Percentiles rank a stretch among this genome's conserved stretches.
These are phyloP conservation scores for Rhododendron kiyosumense DNA, from an alignment of 148 eudicot genomes.

Conservation along the genomic window DNA sequence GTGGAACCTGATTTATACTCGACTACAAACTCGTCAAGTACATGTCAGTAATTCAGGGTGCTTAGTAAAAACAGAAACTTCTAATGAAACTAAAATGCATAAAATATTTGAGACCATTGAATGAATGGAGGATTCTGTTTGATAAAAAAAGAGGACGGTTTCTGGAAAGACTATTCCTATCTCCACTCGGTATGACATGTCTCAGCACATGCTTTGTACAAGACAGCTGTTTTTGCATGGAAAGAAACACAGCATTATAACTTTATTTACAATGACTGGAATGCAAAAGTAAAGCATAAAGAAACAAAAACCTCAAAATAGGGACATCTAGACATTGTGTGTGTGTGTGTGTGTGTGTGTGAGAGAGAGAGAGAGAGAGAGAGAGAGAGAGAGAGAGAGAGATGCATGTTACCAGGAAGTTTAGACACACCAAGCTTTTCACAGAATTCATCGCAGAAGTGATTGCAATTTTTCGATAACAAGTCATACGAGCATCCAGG, in stretches of 20 bases:
- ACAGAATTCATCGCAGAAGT: constrained; percentile 88
- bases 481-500: constrained; percentile 85
- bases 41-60: not conserved
- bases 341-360: too few relatives aligned
- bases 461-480: constrained; percentile 90
- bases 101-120: not conserved
- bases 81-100: not conserved
- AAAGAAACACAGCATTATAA: not conserved
- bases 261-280: not conserved
- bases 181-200: not conserved
- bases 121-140: not conserved
- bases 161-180: not conserved
- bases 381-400: not conserved
- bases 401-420: constrained; percentile 68
- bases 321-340: not conserved
- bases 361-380: not conserved
- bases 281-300: not conserved
- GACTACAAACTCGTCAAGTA: too few relatives aligned
- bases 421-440: constrained; percentile 82
- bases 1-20: not conserved
- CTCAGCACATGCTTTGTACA: not conserved
- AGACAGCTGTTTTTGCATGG: not conserved
- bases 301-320: not conserved
- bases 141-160: not conserved
- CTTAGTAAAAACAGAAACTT: not conserved